Conservation (phyloP, 768 basidiomycete species). For the Termitomyces sp. region DNA sequence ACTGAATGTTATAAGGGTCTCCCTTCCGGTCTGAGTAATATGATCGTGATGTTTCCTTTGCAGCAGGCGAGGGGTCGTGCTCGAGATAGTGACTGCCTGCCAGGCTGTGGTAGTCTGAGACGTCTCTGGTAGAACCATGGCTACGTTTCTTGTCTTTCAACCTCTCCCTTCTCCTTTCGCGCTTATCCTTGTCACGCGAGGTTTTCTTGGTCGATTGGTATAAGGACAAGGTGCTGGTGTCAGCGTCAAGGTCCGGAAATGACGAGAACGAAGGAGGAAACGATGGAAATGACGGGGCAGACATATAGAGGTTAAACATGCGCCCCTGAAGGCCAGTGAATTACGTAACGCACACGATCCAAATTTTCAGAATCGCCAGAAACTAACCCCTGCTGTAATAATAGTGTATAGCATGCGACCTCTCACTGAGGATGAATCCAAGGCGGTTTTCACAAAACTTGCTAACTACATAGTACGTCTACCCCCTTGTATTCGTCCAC, state of each 20-base stretch:
- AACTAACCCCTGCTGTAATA: background rate
- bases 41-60: conserved; percentile 22
- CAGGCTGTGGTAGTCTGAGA: background rate
- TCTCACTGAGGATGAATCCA: conserved; percentile 95
- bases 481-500: background rate
- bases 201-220: conserved; percentile 10
- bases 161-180: conserved; percentile 19
- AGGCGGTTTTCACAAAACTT: conserved; percentile 92
- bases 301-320: conserved; percentile 27
- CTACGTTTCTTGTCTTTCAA: conserved; percentile 26
- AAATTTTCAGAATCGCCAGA: conserved; percentile 6
- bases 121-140: conserved; percentile 18
- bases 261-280: conserved; percentile 66
- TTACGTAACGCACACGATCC: conserved; percentile 11
- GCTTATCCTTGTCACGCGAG: conserved; percentile 22
- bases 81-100: conserved; percentile 1
- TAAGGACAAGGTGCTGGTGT: conserved; percentile 27
- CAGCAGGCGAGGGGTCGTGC: conserved; percentile 22
- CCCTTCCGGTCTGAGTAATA: conserved; percentile 70
- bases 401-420: conserved; percentile 72
- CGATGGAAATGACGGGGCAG: conserved; percentile 56
- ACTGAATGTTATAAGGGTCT: conserved; percentile 61
- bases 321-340: background rate
- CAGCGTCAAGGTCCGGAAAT: conserved; percentile 60
- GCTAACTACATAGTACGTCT: conserved; percentile 90